Percentiles rank a stretch among this genome's conserved stretches.
phyloP scores from a whole-genome alignment of 306 rosid species.

The Cajanus cajan region DNA sequence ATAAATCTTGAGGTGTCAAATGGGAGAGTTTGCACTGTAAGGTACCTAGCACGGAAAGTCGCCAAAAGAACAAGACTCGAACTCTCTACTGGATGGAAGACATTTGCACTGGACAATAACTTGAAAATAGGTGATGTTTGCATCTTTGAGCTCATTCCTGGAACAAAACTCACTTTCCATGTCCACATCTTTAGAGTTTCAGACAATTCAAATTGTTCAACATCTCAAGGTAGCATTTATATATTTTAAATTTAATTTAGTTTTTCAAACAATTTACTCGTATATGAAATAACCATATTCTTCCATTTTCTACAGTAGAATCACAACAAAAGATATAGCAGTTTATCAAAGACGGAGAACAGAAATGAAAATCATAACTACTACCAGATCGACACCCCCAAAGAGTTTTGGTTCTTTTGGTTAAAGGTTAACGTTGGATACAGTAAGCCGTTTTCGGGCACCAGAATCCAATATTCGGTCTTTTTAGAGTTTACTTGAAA shows the following conservation, averaged over 20 bases:
- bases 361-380: no score
- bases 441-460: no score
- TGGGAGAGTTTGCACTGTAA: constrained; percentile 5
- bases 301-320: background rate
- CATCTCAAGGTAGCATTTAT: background rate
- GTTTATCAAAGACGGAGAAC: no score
- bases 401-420: no score
- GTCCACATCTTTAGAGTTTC: constrained; percentile 3
- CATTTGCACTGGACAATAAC: constrained; percentile 26
- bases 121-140: constrained; percentile 28
- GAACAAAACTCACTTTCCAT: background rate
- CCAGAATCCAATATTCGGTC: no score
- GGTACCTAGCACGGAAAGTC: background rate
- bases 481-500: no score
- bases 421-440: no score
- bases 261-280: background rate
- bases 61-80: background rate
- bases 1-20: background rate
- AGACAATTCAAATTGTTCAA: background rate
- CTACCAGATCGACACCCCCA: no score
- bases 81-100: constrained; percentile 36
- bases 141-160: constrained; percentile 23
- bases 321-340: no score
- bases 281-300: background rate
- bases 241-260: background rate